Evolutionary conservation across 768 basidiomycete species (phyloP).

Genomic region (Phallus indusiatus): DNA sequence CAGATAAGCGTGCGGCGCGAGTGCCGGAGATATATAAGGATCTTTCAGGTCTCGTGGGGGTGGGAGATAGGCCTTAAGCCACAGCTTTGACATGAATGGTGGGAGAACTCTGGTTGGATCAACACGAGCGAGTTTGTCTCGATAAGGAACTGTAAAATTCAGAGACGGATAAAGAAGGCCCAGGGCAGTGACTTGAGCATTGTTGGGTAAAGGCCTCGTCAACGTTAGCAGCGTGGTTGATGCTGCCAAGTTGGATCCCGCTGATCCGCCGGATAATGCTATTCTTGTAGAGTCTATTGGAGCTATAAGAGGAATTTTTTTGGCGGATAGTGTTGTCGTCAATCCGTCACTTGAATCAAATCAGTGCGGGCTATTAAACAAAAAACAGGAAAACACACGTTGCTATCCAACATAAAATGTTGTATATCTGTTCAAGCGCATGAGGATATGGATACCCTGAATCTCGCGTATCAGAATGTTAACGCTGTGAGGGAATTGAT

Average conservation of each 20-base stretch:
- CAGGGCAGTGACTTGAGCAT: slow-evolving; percentile 4
- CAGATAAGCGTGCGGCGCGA: slow-evolving; percentile 1
- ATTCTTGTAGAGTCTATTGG: slow-evolving; percentile 9
- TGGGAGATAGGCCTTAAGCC: slow-evolving; percentile 11
- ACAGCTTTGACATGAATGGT: slow-evolving; percentile 9
- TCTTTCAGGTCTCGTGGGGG: slow-evolving; percentile 7
- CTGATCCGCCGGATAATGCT: slow-evolving; percentile 12
- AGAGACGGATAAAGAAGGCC: slow-evolving; percentile 13
- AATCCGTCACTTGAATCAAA: slow-evolving; percentile 9
- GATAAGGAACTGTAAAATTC: slow-evolving; percentile 10
- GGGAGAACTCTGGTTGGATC: slow-evolving; percentile 9
- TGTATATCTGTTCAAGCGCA: slow-evolving; percentile 9
- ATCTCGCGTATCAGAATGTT: not conserved
- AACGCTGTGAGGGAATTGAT: not conserved
- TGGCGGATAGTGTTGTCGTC: not conserved
- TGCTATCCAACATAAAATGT: slow-evolving; percentile 10
- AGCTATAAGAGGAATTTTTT: not conserved
- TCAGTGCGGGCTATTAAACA: not conserved
- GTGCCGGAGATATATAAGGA: slow-evolving; percentile 11
- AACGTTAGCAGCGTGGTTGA: slow-evolving; percentile 10
- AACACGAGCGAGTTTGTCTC: slow-evolving; percentile 10
- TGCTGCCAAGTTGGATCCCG: slow-evolving; percentile 14
- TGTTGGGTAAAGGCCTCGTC: slow-evolving; percentile 6
- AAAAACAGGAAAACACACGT: not conserved
- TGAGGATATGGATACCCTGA: slow-evolving; percentile 11